A percentile compares a stretch with the other conserved stretches of the same genome.
These are phyloP conservation scores for Nasturtium officinale DNA, from an alignment of 345 rosid species.

Conservation along the genomic window DNA sequence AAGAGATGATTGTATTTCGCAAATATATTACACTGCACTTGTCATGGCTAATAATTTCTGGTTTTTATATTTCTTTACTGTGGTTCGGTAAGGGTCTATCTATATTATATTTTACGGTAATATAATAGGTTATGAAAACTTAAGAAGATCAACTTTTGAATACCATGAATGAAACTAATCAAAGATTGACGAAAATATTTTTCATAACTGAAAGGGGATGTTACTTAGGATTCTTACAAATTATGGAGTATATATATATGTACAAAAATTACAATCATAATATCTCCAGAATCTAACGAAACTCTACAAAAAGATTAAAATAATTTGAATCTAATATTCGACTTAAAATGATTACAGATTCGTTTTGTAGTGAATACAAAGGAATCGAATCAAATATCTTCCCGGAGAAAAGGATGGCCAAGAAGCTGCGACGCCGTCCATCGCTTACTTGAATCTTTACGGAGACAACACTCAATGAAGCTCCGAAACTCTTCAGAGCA, in stretches of 20 bases:
- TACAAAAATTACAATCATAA: constrained; percentile 4
- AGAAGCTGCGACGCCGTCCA: constrained; percentile 75
- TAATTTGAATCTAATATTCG: not conserved
- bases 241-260: constrained; percentile 11
- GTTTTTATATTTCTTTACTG: not conserved
- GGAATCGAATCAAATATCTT: constrained; percentile 34
- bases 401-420: constrained; percentile 63
- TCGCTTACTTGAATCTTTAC: constrained; percentile 71
- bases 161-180: not conserved
- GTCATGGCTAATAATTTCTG: not conserved
- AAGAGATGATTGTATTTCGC: not conserved
- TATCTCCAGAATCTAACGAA: not conserved
- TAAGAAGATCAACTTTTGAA: not conserved
- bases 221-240: not conserved
- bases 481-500: constrained; percentile 68
- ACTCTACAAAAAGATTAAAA: constrained; percentile 18
- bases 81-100: not conserved
- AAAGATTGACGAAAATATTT: constrained; percentile 11
- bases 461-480: constrained; percentile 75
- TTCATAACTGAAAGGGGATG: not conserved
- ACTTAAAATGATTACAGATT: not conserved
- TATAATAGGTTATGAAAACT: not conserved
- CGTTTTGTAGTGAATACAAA: not conserved
- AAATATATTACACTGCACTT: constrained; percentile 10
- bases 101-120: not conserved